Conservation (phyloP, 805 yeast species). For the Kuraishia hungarica region DNA sequence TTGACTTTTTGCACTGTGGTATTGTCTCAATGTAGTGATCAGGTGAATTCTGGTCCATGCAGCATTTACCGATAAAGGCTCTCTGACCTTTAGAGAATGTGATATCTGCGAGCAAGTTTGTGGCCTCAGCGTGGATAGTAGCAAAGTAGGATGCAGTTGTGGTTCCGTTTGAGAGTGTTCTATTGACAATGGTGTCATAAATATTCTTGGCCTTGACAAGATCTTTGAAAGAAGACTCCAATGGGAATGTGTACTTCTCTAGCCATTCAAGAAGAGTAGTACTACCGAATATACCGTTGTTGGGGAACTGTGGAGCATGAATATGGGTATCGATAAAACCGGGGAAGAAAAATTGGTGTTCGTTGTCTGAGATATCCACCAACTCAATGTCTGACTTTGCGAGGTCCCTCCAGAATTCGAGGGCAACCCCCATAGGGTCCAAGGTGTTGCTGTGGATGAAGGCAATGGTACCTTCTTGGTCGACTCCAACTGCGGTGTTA, state of each 20-base stretch:
- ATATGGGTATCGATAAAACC: conserved; percentile 80
- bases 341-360: conserved; percentile 60
- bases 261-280: conserved; percentile 88
- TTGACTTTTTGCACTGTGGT: conserved; percentile 43
- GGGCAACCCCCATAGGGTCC: conserved; percentile 21
- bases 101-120: conserved; percentile 68
- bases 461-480: conserved; percentile 42
- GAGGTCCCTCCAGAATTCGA: conserved; percentile 9
- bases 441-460: conserved; percentile 18
- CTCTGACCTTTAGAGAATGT: conserved; percentile 68
- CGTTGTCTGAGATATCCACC: conserved; percentile 25
- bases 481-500: conserved; percentile 57
- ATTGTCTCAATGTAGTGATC: conserved; percentile 54
- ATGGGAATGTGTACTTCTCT: conserved; percentile 77
- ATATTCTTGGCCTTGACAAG: conserved; percentile 46
- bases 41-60: conserved; percentile 85
- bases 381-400: conserved; percentile 18
- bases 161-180: conserved; percentile 75
- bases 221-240: conserved; percentile 63
- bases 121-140: conserved; percentile 71
- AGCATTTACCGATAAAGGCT: conserved; percentile 86
- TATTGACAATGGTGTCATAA: conserved; percentile 57
- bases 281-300: conserved; percentile 76
- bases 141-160: conserved; percentile 91
- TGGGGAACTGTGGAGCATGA: conserved; percentile 82